Percentiles rank a stretch among this genome's conserved stretches.
phyloP scores from a whole-genome alignment of 2,329 filamentous ascomycete species.

The Zalaria obscura region DNA sequence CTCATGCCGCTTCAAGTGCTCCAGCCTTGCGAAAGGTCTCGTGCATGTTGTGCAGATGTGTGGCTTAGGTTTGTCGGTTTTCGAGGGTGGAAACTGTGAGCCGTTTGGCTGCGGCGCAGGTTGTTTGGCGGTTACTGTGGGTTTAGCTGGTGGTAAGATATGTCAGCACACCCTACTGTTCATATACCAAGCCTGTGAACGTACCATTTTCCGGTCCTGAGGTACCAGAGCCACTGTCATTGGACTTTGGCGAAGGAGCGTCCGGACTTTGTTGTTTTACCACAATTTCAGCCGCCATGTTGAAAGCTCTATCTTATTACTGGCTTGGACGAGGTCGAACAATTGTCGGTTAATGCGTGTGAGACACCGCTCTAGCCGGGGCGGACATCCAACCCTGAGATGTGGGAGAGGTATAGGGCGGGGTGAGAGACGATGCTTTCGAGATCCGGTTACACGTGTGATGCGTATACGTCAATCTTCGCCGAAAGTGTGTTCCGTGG shows the following conservation, averaged over 20 bases:
- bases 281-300: not conserved
- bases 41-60: slow-evolving; percentile 87
- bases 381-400: not conserved
- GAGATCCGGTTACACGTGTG: no score
- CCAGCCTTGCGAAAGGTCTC: slow-evolving; percentile 83
- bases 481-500: no score
- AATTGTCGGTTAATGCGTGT: not conserved
- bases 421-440: no score
- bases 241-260: not conserved
- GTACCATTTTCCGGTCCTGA: not conserved
- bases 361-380: not conserved
- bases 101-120: not conserved
- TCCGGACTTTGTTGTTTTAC: not conserved
- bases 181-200: not conserved
- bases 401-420: not conserved
- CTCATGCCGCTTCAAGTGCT: slow-evolving; percentile 95
- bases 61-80: slow-evolving; percentile 93
- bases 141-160: not conserved
- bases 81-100: slow-evolving; percentile 59
- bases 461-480: no score
- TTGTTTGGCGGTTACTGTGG: not conserved
- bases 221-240: not conserved
- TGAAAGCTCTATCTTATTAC: not conserved
- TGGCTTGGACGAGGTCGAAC: not conserved
- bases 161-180: not conserved